phyloP scores from a whole-genome alignment of 2,329 filamentous ascomycete species.

The Nemania sp. region DNA sequence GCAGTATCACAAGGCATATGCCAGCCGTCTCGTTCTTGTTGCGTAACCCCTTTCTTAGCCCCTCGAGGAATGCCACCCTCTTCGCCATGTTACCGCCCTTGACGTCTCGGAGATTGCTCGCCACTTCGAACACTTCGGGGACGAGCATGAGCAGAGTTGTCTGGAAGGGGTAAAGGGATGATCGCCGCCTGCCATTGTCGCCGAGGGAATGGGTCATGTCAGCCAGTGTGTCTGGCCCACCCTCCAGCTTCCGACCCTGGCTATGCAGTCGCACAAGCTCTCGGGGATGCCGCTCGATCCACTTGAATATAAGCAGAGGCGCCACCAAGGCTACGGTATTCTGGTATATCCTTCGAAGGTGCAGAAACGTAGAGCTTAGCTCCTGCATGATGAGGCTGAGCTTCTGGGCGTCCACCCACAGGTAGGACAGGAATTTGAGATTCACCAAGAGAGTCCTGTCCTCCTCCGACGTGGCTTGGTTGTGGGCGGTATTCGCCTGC shows the following conservation, averaged over 20 bases:
- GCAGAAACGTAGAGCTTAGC: slow-evolving; percentile 68
- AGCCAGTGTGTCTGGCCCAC: slow-evolving; percentile 68
- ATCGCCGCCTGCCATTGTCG: slow-evolving; percentile 60
- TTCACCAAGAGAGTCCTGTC: slow-evolving; percentile 58
- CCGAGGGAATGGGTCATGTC: slow-evolving; percentile 68
- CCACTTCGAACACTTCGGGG: slow-evolving; percentile 72
- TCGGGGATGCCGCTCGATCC: slow-evolving; percentile 67
- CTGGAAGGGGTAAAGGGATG: slow-evolving; percentile 65
- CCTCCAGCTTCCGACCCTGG: slow-evolving; percentile 64
- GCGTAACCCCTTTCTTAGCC: slow-evolving; percentile 63
- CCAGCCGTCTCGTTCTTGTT: slow-evolving; percentile 69
- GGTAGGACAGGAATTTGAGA: slow-evolving; percentile 63
- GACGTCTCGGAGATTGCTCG: slow-evolving; percentile 67
- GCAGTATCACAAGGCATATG: slow-evolving; percentile 66
- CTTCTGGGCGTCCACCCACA: slow-evolving; percentile 67
- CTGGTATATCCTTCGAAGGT: slow-evolving; percentile 67
- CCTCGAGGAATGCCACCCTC: slow-evolving; percentile 68
- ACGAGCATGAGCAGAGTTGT: slow-evolving; percentile 65
- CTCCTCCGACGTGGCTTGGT: slow-evolving; percentile 50
- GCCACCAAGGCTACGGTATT: slow-evolving; percentile 65
- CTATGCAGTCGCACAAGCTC: slow-evolving; percentile 69
- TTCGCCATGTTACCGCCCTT: slow-evolving; percentile 67
- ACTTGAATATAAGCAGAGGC: slow-evolving; percentile 66
- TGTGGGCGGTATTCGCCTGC: slow-evolving; percentile 47
- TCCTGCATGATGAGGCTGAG: slow-evolving; percentile 67